Evolutionary conservation across 176 grass and related monocot genomes (phyloP).

Genomic region (Aegilops speltoides): DNA sequence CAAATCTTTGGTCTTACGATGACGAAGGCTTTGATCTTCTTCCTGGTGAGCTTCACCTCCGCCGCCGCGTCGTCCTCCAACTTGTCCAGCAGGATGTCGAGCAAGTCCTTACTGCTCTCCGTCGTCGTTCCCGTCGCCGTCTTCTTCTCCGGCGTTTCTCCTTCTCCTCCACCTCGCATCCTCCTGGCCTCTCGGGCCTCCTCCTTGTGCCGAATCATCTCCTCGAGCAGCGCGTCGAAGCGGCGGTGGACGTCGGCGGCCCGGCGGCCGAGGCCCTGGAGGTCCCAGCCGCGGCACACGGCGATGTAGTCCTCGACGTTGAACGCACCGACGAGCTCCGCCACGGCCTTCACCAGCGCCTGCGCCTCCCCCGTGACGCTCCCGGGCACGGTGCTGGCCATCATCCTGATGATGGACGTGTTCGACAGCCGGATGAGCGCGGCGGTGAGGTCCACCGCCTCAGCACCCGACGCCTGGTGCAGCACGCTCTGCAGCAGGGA

Average conservation of each 20-base stretch:
- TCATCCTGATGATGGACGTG: slow-evolving; percentile 57
- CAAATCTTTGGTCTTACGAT: slow-evolving; percentile 34
- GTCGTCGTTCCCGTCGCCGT: neutral
- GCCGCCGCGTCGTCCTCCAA: slow-evolving; percentile 38
- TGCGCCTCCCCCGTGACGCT: slow-evolving; percentile 43
- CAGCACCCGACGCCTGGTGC: no score
- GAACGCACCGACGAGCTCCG: slow-evolving; percentile 59
- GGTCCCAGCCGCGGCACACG: slow-evolving; percentile 47
- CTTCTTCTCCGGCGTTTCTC: neutral
- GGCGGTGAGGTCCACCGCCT: slow-evolving; percentile 42
- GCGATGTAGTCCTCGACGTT: slow-evolving; percentile 66
- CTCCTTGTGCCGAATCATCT: slow-evolving; percentile 56
- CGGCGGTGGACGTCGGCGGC: slow-evolving; percentile 42
- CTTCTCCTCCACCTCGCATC: neutral
- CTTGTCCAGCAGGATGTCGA: slow-evolving; percentile 71
- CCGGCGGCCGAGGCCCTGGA: slow-evolving; percentile 64
- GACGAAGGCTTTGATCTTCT: slow-evolving; percentile 76
- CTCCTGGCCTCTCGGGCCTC: neutral
- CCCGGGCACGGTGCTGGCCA: slow-evolving; percentile 32
- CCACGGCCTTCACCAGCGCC: slow-evolving; percentile 52
- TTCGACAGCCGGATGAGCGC: slow-evolving; percentile 57
- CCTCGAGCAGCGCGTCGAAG: slow-evolving; percentile 68
- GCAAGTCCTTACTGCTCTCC: slow-evolving; percentile 48
- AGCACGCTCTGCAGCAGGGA: slow-evolving; percentile 13
- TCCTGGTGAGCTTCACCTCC: slow-evolving; percentile 61